These are phyloP conservation scores for Trametes pubescens DNA, from an alignment of 1,284 basidiomycete genomes.

Conservation along the genomic window DNA sequence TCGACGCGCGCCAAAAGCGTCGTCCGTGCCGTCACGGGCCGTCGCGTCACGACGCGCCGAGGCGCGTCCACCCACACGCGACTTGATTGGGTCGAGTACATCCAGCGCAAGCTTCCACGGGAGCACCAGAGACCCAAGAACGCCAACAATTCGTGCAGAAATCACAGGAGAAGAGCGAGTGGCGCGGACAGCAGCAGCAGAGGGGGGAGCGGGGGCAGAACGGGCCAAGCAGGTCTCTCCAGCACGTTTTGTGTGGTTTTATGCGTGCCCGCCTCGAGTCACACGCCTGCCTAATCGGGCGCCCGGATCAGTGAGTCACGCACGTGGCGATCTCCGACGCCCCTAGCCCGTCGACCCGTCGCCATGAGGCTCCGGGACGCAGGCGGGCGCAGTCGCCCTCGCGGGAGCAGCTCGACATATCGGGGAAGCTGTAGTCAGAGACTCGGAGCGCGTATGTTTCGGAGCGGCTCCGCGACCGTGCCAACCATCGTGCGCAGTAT, in stretches of 20 bases:
- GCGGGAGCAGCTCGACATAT: background rate
- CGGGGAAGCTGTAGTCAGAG: background rate
- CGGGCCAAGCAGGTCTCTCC: background rate
- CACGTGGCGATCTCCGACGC: slow-evolving; percentile 27
- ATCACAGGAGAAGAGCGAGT: background rate
- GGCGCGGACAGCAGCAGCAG: background rate
- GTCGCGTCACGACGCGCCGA: slow-evolving; percentile 4
- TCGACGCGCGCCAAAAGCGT: background rate
- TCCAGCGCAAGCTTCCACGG: background rate
- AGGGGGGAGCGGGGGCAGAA: background rate
- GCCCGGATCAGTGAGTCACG: slow-evolving; percentile 31
- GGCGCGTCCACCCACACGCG: background rate
- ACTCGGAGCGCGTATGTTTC: background rate
- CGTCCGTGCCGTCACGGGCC: background rate
- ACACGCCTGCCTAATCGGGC: slow-evolving; percentile 23
- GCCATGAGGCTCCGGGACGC: slow-evolving; percentile 27
- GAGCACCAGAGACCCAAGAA: background rate
- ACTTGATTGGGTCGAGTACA: background rate
- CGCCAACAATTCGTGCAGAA: background rate
- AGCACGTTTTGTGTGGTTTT: slow-evolving; percentile 24
- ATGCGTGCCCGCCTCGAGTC: slow-evolving; percentile 32
- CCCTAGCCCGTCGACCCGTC: slow-evolving; percentile 4
- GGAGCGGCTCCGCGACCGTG: background rate
- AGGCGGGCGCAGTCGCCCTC: slow-evolving; percentile 18
- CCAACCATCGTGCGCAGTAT: background rate